Evolutionary conservation across 345 rosid species (phyloP).

Genomic region (Cardamine resedifolia): DNA sequence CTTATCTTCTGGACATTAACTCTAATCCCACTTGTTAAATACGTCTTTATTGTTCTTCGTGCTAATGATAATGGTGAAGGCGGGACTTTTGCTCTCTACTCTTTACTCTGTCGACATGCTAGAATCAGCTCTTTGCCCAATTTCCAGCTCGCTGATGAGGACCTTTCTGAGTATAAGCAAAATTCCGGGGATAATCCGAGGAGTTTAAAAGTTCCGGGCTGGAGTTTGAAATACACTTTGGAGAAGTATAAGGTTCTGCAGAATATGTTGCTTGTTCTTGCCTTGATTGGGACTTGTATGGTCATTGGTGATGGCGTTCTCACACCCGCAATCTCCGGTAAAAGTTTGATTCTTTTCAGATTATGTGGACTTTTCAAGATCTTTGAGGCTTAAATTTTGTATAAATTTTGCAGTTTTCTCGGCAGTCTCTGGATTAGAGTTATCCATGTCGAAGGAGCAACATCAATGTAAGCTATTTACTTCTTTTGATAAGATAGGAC

Average conservation of each 20-base stretch:
- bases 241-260: slow-evolving; percentile 70
- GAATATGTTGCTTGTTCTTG: slow-evolving; percentile 66
- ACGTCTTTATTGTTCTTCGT: slow-evolving; percentile 75
- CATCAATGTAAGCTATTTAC: slow-evolving; percentile 64
- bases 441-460: slow-evolving; percentile 72
- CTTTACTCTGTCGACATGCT: slow-evolving; percentile 75
- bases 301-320: slow-evolving; percentile 95
- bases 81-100: slow-evolving; percentile 84
- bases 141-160: slow-evolving; percentile 84
- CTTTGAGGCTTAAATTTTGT: not conserved
- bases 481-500: not conserved
- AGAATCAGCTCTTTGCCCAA: slow-evolving; percentile 72
- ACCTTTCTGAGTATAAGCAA: slow-evolving; percentile 61
- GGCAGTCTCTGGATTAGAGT: slow-evolving; percentile 86
- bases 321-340: slow-evolving; percentile 90
- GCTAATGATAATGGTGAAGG: slow-evolving; percentile 96
- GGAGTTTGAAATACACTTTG: slow-evolving; percentile 57
- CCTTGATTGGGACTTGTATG: slow-evolving; percentile 91
- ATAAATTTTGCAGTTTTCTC: slow-evolving; percentile 64
- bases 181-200: slow-evolving; percentile 31
- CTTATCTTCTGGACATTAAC: slow-evolving; percentile 87
- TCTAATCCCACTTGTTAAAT: slow-evolving; percentile 65
- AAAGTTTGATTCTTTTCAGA: not conserved
- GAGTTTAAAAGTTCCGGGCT: slow-evolving; percentile 40
- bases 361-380: slow-evolving; percentile 16